phyloP scores from a whole-genome alignment of 2,329 filamentous ascomycete genomes.

The Lachnellula suecica region DNA sequence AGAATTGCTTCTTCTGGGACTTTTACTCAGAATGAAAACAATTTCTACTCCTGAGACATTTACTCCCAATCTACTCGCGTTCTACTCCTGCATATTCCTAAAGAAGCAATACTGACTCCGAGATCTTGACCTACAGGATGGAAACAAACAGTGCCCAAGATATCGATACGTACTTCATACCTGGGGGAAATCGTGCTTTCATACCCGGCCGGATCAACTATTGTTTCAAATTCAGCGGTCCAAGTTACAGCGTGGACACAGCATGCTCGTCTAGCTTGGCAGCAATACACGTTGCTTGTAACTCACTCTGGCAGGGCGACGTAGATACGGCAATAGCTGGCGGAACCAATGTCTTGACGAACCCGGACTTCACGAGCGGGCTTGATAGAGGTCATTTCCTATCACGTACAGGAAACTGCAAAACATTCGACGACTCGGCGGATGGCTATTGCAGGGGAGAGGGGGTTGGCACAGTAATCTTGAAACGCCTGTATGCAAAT shows the following conservation, averaged over 20 bases:
- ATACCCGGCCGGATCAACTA: conserved; percentile 70
- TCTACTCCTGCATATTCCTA: no score
- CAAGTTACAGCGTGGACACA: conserved; percentile 73
- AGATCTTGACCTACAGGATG: no score
- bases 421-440: conserved; percentile 74
- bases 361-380: conserved; percentile 74
- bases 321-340: conserved; percentile 81
- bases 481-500: conserved; percentile 80
- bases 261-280: conserved; percentile 75
- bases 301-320: conserved; percentile 71
- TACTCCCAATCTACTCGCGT: no score
- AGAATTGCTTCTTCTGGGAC: no score
- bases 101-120: no score
- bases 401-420: conserved; percentile 73
- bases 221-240: conserved; percentile 74
- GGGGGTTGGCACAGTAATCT: conserved; percentile 69
- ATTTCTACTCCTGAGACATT: no score
- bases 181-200: no score
- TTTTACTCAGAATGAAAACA: no score
- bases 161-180: no score
- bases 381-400: conserved; percentile 76
- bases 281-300: conserved; percentile 71
- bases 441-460: conserved; percentile 84
- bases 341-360: conserved; percentile 66
- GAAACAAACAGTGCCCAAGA: no score